Conservation (phyloP, 2,329 filamentous ascomycete species). For the Knoxdaviesia capensis region DNA sequence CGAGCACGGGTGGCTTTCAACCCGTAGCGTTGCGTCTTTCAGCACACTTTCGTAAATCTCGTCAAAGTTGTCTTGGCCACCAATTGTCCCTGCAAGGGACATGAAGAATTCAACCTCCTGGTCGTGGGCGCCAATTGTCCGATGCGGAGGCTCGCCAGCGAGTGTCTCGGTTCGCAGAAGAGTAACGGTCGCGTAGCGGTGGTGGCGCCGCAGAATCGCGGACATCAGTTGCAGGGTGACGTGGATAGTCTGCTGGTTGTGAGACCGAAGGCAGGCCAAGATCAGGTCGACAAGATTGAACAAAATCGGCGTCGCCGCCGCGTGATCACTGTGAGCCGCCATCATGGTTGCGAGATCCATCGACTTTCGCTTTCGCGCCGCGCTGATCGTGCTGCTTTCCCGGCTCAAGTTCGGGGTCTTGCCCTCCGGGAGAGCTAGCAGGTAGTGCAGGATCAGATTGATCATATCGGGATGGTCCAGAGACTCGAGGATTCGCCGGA, state of each 20-base stretch:
- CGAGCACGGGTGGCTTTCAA: conserved; percentile 59
- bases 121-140: conserved; percentile 55
- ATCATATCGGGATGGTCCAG: conserved; percentile 89
- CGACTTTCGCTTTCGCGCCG: conserved; percentile 67
- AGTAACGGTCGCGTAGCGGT: conserved; percentile 64
- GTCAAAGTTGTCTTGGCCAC: conserved; percentile 49
- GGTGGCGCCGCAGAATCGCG: conserved; percentile 70
- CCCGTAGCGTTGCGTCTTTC: conserved; percentile 45
- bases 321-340: conserved; percentile 50
- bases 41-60: conserved; percentile 52
- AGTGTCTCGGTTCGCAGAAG: conserved; percentile 48
- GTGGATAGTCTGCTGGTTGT: conserved; percentile 72
- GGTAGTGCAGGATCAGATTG: conserved; percentile 79
- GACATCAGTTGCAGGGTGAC: conserved; percentile 78
- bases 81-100: conserved; percentile 45
- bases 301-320: conserved; percentile 56
- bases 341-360: conserved; percentile 70
- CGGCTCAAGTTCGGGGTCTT: conserved; percentile 3
- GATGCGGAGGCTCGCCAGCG: conserved; percentile 26
- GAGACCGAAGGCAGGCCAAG: conserved; percentile 63
- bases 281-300: conserved; percentile 91
- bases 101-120: conserved; percentile 56
- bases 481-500: conserved; percentile 75
- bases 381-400: conserved; percentile 32
- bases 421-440: conserved; percentile 51